Evolutionary conservation across 2,329 filamentous ascomycete genomes (phyloP).

Genomic region (Pseudogymnoascus sp.): DNA sequence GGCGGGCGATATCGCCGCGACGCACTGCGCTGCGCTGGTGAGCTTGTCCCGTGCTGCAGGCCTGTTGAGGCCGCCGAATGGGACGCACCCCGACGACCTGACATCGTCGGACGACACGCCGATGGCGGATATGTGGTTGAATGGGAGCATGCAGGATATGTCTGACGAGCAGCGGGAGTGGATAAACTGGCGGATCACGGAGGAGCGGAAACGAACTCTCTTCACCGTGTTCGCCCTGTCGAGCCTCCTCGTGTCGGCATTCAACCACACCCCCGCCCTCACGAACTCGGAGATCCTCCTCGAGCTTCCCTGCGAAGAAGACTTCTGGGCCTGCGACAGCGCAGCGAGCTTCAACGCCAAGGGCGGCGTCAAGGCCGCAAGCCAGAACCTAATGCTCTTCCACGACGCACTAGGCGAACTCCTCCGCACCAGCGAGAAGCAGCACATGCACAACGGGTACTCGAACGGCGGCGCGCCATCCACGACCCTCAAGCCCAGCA

Average conservation of each 20-base stretch:
- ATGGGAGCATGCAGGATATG: constrained; percentile 38
- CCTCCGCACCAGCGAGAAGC: constrained; percentile 65
- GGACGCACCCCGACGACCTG: constrained; percentile 30
- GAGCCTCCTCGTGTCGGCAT: constrained; percentile 82
- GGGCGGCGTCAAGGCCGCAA: constrained; percentile 63
- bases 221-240: constrained; percentile 89
- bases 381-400: constrained; percentile 69
- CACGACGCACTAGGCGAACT: constrained; percentile 74
- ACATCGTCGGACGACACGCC: constrained; percentile 47
- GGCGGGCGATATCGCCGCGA: constrained; percentile 84
- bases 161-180: constrained; percentile 65
- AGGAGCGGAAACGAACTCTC: constrained; percentile 88
- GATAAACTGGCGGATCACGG: constrained; percentile 79
- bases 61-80: constrained; percentile 45
- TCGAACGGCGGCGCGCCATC: constrained; percentile 42
- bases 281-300: constrained; percentile 90
- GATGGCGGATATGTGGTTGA: constrained; percentile 46
- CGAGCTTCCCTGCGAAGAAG: constrained; percentile 87
- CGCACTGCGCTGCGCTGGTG: constrained; percentile 83
- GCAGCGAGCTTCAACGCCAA: constrained; percentile 73
- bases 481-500: constrained; percentile 70
- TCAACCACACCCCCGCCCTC: constrained; percentile 84
- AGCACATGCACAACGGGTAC: constrained; percentile 37
- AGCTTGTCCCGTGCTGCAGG: constrained; percentile 87
- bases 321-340: constrained; percentile 77